These are phyloP conservation scores for Chaetothyriales sp. DNA, from an alignment of 2,329 filamentous ascomycete genomes.

Conservation along the genomic window DNA sequence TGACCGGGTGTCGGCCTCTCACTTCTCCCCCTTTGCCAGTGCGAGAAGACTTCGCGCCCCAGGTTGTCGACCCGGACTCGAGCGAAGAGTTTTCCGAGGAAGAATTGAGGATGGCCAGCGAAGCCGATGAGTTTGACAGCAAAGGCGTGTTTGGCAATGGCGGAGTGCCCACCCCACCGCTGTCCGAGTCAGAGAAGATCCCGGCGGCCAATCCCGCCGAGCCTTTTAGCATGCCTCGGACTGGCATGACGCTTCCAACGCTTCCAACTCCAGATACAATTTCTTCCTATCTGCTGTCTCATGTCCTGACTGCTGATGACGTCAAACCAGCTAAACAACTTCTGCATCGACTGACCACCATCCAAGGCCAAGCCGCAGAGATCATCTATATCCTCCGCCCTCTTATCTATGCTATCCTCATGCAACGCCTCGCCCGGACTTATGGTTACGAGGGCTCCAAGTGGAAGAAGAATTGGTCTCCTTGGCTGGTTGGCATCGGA, in stretches of 20 bases:
- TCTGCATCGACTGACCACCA: slow-evolving; percentile 54
- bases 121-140: slow-evolving; percentile 11
- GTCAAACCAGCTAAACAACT: slow-evolving; percentile 83
- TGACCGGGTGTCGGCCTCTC: slow-evolving; percentile 71
- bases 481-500: slow-evolving; percentile 75
- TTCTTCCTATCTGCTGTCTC: slow-evolving; percentile 71
- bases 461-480: slow-evolving; percentile 71
- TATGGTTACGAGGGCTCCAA: slow-evolving; percentile 40
- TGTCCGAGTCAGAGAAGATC: slow-evolving; percentile 14
- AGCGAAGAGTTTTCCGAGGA: slow-evolving; percentile 27
- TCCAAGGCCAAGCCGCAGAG: slow-evolving; percentile 74
- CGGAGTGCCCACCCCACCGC: slow-evolving; percentile 16
- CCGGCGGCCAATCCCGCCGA: slow-evolving; percentile 31
- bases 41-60: slow-evolving; percentile 52
- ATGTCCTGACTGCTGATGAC: slow-evolving; percentile 88
- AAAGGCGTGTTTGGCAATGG: slow-evolving; percentile 12
- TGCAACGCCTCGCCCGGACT: slow-evolving; percentile 40
- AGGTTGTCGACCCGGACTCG: slow-evolving; percentile 39
- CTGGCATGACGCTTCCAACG: slow-evolving; percentile 69
- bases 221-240: slow-evolving; percentile 89
- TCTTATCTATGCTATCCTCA: slow-evolving; percentile 68
- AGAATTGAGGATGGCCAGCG: slow-evolving; percentile 17
- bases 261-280: slow-evolving; percentile 73
- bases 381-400: slow-evolving; percentile 84
- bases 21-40: slow-evolving; percentile 76